A percentile compares a stretch with the other conserved stretches of the same genome.
Conservation (phyloP, 2,329 filamentous ascomycete genomes). For the Pyrenochaeta sp. region DNA sequence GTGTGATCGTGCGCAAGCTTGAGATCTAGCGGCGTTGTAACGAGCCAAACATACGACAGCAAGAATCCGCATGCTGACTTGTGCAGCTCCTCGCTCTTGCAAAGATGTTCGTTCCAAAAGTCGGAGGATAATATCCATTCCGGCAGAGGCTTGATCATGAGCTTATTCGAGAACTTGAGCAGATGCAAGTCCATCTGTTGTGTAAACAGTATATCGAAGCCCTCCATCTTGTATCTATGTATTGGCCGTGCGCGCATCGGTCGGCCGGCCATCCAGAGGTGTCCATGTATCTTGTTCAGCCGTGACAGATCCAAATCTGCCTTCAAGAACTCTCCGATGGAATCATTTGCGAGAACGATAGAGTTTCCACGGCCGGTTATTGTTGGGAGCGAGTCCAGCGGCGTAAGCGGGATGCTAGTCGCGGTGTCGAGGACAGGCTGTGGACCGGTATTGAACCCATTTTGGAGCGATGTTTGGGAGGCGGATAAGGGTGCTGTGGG, state of each 20-base stretch:
- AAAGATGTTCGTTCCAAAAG: slow-evolving; percentile 45
- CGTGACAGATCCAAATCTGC: slow-evolving; percentile 42
- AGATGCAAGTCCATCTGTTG: slow-evolving; percentile 50
- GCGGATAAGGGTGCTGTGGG: slow-evolving; percentile 2
- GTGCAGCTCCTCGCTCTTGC: slow-evolving; percentile 25
- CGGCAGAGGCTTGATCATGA: slow-evolving; percentile 46
- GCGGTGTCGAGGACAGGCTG: slow-evolving; percentile 32
- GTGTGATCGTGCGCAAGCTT: slow-evolving; percentile 41
- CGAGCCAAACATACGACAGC: slow-evolving; percentile 47
- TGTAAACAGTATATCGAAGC: slow-evolving; percentile 39
- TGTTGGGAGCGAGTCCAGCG: slow-evolving; percentile 46
- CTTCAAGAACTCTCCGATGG: slow-evolving; percentile 37
- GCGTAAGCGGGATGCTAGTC: slow-evolving; percentile 26
- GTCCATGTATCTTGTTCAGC: slow-evolving; percentile 44
- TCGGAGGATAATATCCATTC: slow-evolving; percentile 40
- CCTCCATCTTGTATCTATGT: slow-evolving; percentile 48
- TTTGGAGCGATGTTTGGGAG: slow-evolving; percentile 17
- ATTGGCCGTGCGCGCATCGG: slow-evolving; percentile 47
- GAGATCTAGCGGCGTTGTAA: slow-evolving; percentile 44
- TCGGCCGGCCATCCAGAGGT: slow-evolving; percentile 49
- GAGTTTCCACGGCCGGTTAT: slow-evolving; percentile 31
- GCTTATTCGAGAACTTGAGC: slow-evolving; percentile 41
- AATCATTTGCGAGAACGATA: slow-evolving; percentile 32
- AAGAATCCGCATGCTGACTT: slow-evolving; percentile 43
- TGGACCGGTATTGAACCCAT: slow-evolving; percentile 4